Percentiles rank a stretch among this genome's conserved stretches.
Evolutionary conservation across 345 rosid genomes (phyloP).

Genomic region (Euclidium syriacum): DNA sequence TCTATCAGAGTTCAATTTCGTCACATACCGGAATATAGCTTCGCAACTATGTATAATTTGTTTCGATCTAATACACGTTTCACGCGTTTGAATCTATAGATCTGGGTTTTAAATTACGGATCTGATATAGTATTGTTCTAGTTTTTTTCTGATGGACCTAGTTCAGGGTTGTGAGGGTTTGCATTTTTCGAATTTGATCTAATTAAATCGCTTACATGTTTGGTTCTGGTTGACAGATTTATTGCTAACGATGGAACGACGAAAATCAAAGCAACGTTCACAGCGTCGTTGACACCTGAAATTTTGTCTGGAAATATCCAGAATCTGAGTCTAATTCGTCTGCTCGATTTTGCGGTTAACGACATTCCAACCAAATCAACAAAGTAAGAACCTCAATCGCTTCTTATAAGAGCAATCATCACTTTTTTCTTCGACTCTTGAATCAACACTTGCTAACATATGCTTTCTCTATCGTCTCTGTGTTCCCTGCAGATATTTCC

Average conservation of each 20-base stretch:
- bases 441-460: neutral
- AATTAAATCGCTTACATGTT: neutral
- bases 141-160: conserved; percentile 1
- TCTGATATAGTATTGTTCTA: neutral
- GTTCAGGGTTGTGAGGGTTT: neutral
- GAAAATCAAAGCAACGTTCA: conserved; percentile 59
- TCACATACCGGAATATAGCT: neutral
- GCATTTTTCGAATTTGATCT: neutral
- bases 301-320: conserved; percentile 65
- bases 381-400: conserved; percentile 38
- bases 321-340: conserved; percentile 61
- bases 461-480: neutral
- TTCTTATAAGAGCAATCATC: neutral
- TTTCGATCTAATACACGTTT: too few species aligned
- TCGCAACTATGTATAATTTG: too few species aligned
- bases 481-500: conserved; percentile 50
- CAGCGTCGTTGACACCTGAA: conserved; percentile 55
- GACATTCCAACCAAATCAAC: conserved; percentile 83
- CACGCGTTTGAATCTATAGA: too few species aligned
- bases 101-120: neutral
- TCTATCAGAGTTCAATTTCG: too few species aligned
- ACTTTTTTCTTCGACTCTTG: neutral
- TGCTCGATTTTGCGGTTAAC: conserved; percentile 68
- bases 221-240: conserved; percentile 42
- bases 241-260: conserved; percentile 74